Evolutionary conservation across 169 alveolate species (phyloP), one percentile per base, ranked within the genome.

Genomic region (Plasmodium gonderi): DNA sequence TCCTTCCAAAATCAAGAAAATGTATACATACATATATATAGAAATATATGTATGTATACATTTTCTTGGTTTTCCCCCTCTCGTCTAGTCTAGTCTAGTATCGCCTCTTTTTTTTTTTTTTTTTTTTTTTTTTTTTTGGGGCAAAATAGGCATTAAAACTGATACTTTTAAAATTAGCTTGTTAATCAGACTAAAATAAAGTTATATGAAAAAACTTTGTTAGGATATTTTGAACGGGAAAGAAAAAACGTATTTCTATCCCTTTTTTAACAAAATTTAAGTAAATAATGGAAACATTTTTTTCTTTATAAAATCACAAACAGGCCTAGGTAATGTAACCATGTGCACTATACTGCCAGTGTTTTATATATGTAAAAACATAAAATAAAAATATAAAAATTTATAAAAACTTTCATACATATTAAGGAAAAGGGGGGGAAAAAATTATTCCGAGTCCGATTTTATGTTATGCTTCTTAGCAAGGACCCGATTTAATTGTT

Each of bases 391-490:
- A 29, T 5, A 49, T 49, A 45, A 11, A 80, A 36, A 80, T 40
- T 0, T 72, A 72, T 23, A 36, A 72, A n/a, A 72, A 72, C 11
- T 36, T 72, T 31, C 33, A 36, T n/a, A n/a, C 33, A 33, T 9
- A 36, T 72, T 36, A 72, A 40, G 17, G 42, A 47, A 12, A 12
- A 38, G 23, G 23, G 14, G 47, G 26, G 2, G n/a, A 36, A 17
- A 23, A 36, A n/a, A 12, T 33, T 75, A 85, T 12, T 85, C 92
- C 33, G 92, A 75, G 14, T 85, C 92, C n/a, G 87, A 82, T 26
- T 40, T 75, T 68, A 36, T 31, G 29, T 26, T 85, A 40, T 64
- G 64, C 36, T 85, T 85, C 49, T 85, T 85, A 23, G 20, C 81
- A 54, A 85, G 1, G 47, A 85, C 80, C 12, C 80, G 64, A 74